These are phyloP conservation scores for Acanthamoeba healyi DNA, from an alignment of 208 protist species.

Conservation along the genomic window DNA sequence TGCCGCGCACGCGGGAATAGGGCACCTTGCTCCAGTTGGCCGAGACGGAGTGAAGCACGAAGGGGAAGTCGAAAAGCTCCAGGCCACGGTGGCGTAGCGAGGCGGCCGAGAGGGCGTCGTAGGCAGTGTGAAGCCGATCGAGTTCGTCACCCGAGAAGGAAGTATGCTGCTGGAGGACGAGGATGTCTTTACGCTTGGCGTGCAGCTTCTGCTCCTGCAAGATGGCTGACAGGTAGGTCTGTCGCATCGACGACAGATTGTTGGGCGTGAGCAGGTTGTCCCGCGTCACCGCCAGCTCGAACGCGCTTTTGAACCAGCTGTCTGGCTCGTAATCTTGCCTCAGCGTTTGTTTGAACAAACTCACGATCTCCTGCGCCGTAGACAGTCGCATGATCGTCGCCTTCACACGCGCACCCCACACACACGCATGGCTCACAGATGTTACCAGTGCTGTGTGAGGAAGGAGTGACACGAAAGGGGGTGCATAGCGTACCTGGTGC, in stretches of 20 bases:
- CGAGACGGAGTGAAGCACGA: conserved; percentile 30
- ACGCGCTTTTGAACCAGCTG: conserved; percentile 65
- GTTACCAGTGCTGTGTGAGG: not conserved
- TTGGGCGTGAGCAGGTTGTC: conserved; percentile 45
- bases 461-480: not conserved
- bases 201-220: conserved; percentile 68
- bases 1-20: conserved; percentile 6
- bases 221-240: conserved; percentile 40
- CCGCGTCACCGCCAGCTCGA: not conserved
- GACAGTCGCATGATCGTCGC: conserved; percentile 32
- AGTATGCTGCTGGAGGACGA: conserved; percentile 52
- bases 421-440: too few relatives aligned
- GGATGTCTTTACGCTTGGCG: conserved; percentile 55
- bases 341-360: conserved; percentile 60
- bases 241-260: conserved; percentile 65
- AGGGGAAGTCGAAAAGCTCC: conserved; percentile 71
- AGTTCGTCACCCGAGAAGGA: conserved; percentile 69
- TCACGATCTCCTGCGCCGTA: conserved; percentile 64
- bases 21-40: conserved; percentile 61
- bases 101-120: not conserved
- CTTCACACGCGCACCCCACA: not conserved
- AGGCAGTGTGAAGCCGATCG: conserved; percentile 42
- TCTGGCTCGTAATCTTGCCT: conserved; percentile 40
- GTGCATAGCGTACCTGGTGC: not conserved
- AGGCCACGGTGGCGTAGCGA: conserved; percentile 54